Evolutionary conservation across 2,329 filamentous ascomycete species (phyloP), one percentile per base, ranked within the genome.

Genomic region (Alternaria sp.): DNA sequence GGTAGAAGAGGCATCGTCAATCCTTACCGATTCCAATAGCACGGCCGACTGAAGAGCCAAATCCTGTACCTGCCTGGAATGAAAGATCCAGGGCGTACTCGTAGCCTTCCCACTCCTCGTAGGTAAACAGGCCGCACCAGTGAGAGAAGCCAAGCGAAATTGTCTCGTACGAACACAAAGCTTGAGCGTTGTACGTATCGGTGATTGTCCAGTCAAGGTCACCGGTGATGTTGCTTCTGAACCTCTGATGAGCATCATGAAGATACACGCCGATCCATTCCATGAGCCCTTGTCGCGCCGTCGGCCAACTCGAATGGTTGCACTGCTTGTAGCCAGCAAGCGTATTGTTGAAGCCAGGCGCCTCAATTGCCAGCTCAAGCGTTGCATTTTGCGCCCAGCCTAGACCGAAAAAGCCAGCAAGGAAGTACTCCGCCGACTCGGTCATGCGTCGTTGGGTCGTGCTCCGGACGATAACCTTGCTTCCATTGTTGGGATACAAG

Each of bases 381-480:
- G 89, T 92, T 7, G 86, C 90, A 73, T 93, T 91, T 28, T 88
- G 85, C 1, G 88, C 85, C 91, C 91, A 93, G 50, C 90, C 86
- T 0, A 93, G 84, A 0, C 91, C 91, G 73, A 93, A 93, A 81
- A 93, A 93, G 0, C 91, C 91, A 6, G 91, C 89, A 74, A 93
- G 81, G 79, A 93, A 93, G 77, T 93, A 91, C 77, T 93, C 91
- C 4, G 91, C 91, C 43, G 86, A 90, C 76, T 93, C 89, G 21
- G 91, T 82, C 91, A 93, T 93, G 23, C 91, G 88, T 74, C 92
- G 88, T 75, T 93, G 90, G 1, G 91, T 92, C 1, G 91, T 93
- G 1, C 90, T 92, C 26, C 91, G 85, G 15, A 88, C 90, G 61
- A 93, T 87, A 63, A 93, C 88, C 80, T 92, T 93, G 78, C 85